A percentile compares a stretch with the other conserved stretches of the same genome.
Conservation (phyloP, 1,139 yeast genomes). For the Saccharomyces hybrid region DNA sequence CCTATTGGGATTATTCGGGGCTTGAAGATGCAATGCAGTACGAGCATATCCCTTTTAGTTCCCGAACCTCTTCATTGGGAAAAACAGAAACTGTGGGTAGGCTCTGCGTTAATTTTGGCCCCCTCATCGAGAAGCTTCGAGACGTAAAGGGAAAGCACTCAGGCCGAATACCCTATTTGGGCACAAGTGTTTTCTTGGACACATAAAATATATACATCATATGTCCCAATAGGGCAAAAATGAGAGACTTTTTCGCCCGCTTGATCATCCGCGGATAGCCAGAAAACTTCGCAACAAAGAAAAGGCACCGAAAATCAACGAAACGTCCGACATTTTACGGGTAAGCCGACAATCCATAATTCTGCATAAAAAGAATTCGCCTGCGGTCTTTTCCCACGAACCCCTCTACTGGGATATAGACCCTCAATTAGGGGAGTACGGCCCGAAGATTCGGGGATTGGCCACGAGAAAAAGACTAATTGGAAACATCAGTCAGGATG, state of each 20-base stretch:
- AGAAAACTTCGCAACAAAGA: not conserved
- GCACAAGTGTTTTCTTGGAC: not conserved
- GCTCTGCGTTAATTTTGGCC: not conserved
- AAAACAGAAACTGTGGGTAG: not conserved
- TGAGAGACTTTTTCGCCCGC: constrained; percentile 1
- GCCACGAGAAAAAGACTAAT: not conserved
- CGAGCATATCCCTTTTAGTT: not conserved
- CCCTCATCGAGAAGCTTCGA: not conserved
- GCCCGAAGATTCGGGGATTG: not conserved
- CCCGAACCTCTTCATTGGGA: not conserved
- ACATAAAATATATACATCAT: not conserved
- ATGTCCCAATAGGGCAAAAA: not conserved
- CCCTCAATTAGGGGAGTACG: not conserved
- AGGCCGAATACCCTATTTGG: not conserved
- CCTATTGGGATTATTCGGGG: not conserved
- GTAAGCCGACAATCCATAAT: not conserved
- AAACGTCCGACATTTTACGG: not conserved
- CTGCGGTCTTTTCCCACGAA: not conserved
- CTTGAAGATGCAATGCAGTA: not conserved
- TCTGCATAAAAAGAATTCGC: not conserved
- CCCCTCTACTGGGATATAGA: not conserved
- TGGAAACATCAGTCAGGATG: not conserved
- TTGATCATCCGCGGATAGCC: not conserved
- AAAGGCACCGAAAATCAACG: not conserved
- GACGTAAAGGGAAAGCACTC: not conserved